Conservation (phyloP, 2,329 filamentous ascomycete species). For the Escovopsis sp. region DNA sequence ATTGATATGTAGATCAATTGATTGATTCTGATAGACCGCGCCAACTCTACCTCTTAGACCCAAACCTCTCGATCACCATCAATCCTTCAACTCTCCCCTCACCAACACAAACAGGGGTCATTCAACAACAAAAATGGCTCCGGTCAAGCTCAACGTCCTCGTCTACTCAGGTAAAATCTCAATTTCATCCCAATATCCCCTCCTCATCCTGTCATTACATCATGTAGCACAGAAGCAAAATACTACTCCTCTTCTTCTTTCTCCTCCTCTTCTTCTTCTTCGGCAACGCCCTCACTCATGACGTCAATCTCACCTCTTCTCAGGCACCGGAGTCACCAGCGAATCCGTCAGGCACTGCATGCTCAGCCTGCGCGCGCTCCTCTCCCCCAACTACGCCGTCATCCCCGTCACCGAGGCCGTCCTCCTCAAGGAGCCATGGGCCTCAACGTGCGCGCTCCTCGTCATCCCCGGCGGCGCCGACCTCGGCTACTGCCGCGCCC, state of each 20-base stretch:
- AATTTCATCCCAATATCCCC: not conserved
- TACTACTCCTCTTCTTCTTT: not conserved
- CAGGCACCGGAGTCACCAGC: conserved; percentile 71
- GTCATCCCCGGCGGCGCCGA: conserved; percentile 94
- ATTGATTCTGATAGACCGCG: no score
- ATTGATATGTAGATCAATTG: no score
- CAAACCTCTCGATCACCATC: no score
- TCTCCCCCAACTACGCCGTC: conserved; percentile 85
- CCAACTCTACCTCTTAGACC: no score
- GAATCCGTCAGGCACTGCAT: conserved; percentile 85
- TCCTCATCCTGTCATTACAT: no score
- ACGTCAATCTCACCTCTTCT: conserved; percentile 6
- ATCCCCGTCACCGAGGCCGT: conserved; percentile 67
- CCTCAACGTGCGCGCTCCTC: conserved; percentile 69
- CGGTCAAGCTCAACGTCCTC: conserved; percentile 71
- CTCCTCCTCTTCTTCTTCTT: not conserved
- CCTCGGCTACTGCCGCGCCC: conserved; percentile 70
- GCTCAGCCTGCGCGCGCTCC: conserved; percentile 69
- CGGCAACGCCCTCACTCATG: not conserved
- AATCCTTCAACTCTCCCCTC: no score
- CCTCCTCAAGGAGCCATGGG: conserved; percentile 85
- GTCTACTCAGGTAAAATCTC: conserved; percentile 65
- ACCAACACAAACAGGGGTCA: not conserved
- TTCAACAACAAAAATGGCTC: conserved; percentile 35
- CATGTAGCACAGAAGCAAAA: no score